phyloP scores from a whole-genome alignment of 1,284 basidiomycete genomes.

The Ceratobasidium sp. region DNA sequence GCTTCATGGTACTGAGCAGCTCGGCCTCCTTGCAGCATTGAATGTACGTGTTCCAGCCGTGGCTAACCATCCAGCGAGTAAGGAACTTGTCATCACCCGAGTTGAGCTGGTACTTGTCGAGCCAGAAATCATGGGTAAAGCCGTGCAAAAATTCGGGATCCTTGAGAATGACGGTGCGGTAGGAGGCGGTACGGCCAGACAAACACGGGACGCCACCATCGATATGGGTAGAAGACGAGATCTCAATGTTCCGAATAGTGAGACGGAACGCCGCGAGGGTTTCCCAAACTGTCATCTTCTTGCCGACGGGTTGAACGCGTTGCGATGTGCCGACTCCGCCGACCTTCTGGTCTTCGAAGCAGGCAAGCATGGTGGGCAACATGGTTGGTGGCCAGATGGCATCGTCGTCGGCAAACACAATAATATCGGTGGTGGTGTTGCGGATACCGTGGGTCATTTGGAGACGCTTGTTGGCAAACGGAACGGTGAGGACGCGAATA shows the following conservation, averaged over 20 bases:
- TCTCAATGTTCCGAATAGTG: constrained; percentile 92
- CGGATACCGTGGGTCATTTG: constrained; percentile 93
- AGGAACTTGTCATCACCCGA: constrained; percentile 93
- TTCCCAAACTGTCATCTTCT: constrained; percentile 89
- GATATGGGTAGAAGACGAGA: constrained; percentile 85
- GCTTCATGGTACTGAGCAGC: constrained; percentile 91
- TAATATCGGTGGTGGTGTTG: constrained; percentile 88
- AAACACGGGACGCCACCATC: constrained; percentile 91
- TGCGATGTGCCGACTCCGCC: constrained; percentile 91
- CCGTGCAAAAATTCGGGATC: constrained; percentile 90
- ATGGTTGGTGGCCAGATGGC: constrained; percentile 93
- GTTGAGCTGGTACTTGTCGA: constrained; percentile 91
- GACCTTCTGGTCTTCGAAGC: constrained; percentile 91
- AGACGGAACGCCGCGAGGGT: constrained; percentile 90
- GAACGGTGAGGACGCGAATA: constrained; percentile 87
- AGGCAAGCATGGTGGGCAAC: constrained; percentile 82
- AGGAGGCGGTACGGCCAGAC: constrained; percentile 89
- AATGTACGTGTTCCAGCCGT: constrained; percentile 92
- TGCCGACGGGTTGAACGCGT: constrained; percentile 80
- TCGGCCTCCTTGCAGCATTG: constrained; percentile 91
- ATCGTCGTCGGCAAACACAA: constrained; percentile 94
- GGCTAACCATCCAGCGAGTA: constrained; percentile 94
- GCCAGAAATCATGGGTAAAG: constrained; percentile 92
- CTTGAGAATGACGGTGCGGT: constrained; percentile 90
- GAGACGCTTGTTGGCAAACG: constrained; percentile 89